Evolutionary conservation across 441 rosid species (phyloP).

Genomic region (Erysimum cheiri): DNA sequence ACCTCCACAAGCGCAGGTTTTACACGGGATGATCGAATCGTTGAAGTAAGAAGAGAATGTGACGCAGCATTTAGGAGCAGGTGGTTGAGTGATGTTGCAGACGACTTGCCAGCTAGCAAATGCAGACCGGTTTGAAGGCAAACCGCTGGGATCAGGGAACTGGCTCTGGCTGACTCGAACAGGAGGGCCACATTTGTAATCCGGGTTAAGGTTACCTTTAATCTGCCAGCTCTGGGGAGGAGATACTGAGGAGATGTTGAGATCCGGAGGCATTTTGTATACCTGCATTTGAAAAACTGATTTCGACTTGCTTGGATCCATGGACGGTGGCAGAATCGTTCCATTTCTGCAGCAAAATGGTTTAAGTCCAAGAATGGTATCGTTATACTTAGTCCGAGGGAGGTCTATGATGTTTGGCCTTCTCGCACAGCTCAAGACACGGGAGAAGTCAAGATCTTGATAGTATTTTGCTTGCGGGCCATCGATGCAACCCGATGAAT

Average conservation of each 20-base stretch:
- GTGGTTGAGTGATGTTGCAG: conserved; percentile 80
- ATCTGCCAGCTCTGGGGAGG: conserved; percentile 93
- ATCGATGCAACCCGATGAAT: conserved; percentile 71
- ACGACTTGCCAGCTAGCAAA: conserved; percentile 96
- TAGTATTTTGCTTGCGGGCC: conserved; percentile 69
- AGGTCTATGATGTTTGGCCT: conserved; percentile 84
- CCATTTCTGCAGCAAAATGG: conserved; percentile 92
- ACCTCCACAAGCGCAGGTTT: conserved; percentile 85
- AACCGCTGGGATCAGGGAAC: conserved; percentile 67
- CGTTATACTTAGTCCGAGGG: conserved; percentile 81
- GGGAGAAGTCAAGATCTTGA: conserved; percentile 60
- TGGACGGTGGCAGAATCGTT: conserved; percentile 73
- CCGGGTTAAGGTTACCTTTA: conserved; percentile 79
- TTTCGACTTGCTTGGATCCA: conserved; percentile 82
- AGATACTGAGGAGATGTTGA: conserved; percentile 66
- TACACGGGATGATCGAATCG: conserved; percentile 86
- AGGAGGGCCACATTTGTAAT: conserved; percentile 84
- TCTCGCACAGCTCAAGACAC: conserved; percentile 80
- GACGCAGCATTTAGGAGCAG: conserved; percentile 77
- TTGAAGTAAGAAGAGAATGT: conserved; percentile 92
- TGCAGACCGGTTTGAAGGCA: conserved; percentile 62
- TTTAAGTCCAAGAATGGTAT: conserved; percentile 66
- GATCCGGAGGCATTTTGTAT: conserved; percentile 86
- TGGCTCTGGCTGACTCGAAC: conserved; percentile 74
- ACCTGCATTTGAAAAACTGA: conserved; percentile 88